Evolutionary conservation across 495 filamentous ascomycete species (phyloP), one percentile per base, ranked within the genome.

Genomic region (Filosporella fistucella): DNA sequence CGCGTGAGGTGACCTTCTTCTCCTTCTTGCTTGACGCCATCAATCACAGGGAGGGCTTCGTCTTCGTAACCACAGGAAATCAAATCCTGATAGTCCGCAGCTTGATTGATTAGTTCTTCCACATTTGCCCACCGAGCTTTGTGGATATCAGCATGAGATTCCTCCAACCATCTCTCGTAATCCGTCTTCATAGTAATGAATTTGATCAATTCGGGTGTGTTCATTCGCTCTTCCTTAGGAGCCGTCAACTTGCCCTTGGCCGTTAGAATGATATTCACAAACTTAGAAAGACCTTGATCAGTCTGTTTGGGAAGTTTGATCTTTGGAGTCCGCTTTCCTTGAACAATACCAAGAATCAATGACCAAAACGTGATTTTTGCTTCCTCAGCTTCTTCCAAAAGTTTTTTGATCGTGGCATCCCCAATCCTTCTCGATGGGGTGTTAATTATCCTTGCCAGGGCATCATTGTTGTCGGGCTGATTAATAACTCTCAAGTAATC

Each of bases 101-200:
- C 83, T 52, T 96, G 88, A 10, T 69, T 76, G 48, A 96, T 63
- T 16, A 97, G 77, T 61, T 99, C 94, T 54, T 89, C 80, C 9
- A 99, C 81, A 54, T 96, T 99, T 17, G 85, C 86, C 94, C 91
- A 97, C 59, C 88, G 69, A 36, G 76, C 70, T 47, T 95, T 88
- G 61, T 88, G 80, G 46, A 95, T 90, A 14, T 88, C 72, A 0
- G 81, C 76, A 58, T 95, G 81, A 9, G 74, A 69, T 23, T 75
- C 72, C 44, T 81, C 74, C 3, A 98, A 74, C 54, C 86, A 87
- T 6, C 78, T 76, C 56, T 89, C 72, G 49, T 91, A 89, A 17
- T 77, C 70, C 4, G 94, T 69, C 52, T 85, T 85, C 32, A 82
- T 78, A 22, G 94, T 71, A 20, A 97, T 66, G 50, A 81, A 78